Base-by-base conservation (phyloP, 1,284 basidiomycete species). In the Fistulina hepatica region DNA sequence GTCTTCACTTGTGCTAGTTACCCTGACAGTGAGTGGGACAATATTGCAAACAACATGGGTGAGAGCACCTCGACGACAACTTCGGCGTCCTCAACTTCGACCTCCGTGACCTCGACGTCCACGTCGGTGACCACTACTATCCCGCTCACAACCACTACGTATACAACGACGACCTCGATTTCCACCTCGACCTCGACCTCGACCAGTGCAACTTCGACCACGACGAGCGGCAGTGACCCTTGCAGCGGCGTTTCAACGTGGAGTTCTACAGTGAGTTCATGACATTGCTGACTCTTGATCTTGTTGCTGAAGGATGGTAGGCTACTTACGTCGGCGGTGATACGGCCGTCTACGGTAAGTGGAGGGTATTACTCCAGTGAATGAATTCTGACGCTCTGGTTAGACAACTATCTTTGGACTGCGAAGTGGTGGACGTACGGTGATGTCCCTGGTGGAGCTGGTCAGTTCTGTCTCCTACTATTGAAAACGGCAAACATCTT, bases 21-120 rank as follows among this genome's bases (percentile, higher is more conserved):
- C 57, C 77, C 77, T 3, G 61, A 67, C 47, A 79, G 75, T 57
- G 74, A 75, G 49, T 81, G 72, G 71, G 72, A 75, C 54, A 81
- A 81, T 51, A 67, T 81, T 45, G 65, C 66, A 16, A 68, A 59
- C 53, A 76, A 78, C 56, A 77, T 81, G 69, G 67, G 64, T 19
- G 15, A 31, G 28, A 19, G 28, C 10, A 19, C 28, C 13, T 13
- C 28, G 3, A 19, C 28, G 23, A 49, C 54, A 25, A 45, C 46
- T 23, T 44, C 47, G 6, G 41, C 51, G 12, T 8, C 28, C 3
- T 11, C 25, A 11, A 27, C 25, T 3, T 48, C 54, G 9, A 51
- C 54, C 7, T 44, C 57, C 3, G 37, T 49, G 12, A 27, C 52
- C 2, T 40, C 53, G 12, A 48, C 58, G 9, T 9, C 28, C 3